phyloP scores from a whole-genome alignment of 805 yeast species.

The Nakazawaea holstii region DNA sequence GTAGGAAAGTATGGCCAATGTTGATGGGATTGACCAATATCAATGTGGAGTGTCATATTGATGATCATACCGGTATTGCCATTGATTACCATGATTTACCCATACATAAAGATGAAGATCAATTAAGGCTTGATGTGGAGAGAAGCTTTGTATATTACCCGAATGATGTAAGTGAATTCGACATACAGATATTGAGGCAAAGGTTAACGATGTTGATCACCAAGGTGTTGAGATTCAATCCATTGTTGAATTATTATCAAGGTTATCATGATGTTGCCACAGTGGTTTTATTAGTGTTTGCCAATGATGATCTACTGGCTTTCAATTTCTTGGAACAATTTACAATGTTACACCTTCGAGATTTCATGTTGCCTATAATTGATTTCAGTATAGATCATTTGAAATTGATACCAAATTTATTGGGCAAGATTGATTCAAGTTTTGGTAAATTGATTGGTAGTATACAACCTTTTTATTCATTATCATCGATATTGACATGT shows the following conservation, averaged over 20 bases:
- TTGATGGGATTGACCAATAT: constrained; percentile 29
- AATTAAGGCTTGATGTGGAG: constrained; percentile 71
- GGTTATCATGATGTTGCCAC: constrained; percentile 89
- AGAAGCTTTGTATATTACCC: constrained; percentile 56
- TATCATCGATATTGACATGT: constrained; percentile 74
- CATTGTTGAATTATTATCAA: constrained; percentile 73
- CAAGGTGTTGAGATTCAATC: constrained; percentile 53
- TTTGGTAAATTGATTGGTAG: constrained; percentile 35
- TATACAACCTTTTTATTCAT: constrained; percentile 56
- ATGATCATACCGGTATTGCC: not conserved
- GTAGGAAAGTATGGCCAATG: constrained; percentile 48
- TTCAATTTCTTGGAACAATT: constrained; percentile 47
- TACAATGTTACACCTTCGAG: constrained; percentile 64
- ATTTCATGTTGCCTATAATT: constrained; percentile 75
- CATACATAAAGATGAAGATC: constrained; percentile 69
- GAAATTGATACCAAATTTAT: constrained; percentile 56
- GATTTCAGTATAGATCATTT: constrained; percentile 63
- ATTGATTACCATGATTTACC: constrained; percentile 24
- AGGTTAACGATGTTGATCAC: constrained; percentile 40
- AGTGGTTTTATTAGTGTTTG: constrained; percentile 51
- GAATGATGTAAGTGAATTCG: constrained; percentile 14
- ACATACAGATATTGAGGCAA: constrained; percentile 28
- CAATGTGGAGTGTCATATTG: constrained; percentile 14
- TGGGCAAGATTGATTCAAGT: constrained; percentile 42
- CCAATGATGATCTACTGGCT: constrained; percentile 23